Percentiles rank a stretch among this genome's conserved stretches.
phyloP scores from a whole-genome alignment of 2,329 filamentous ascomycete genomes.

The Colletotrichum sp. region DNA sequence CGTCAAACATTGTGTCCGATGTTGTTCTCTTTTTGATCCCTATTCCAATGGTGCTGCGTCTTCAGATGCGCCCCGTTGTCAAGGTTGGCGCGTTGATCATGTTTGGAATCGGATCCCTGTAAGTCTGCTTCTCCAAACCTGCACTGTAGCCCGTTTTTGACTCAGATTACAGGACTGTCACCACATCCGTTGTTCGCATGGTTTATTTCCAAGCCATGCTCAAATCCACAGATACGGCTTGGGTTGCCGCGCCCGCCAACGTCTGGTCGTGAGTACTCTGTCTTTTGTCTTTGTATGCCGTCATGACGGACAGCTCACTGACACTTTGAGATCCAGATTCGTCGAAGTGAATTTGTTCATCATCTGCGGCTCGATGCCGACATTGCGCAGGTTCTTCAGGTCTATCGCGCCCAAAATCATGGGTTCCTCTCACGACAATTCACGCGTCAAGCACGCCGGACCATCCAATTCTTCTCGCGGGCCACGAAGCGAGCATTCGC shows the following conservation, averaged over 20 bases:
- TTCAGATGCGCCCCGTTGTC: constrained; percentile 49
- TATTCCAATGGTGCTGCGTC: constrained; percentile 44
- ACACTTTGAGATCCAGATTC: constrained; percentile 22
- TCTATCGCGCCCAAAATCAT: constrained; percentile 34
- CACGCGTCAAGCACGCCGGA: neutral
- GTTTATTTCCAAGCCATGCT: constrained; percentile 16
- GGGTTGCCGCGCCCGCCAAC: constrained; percentile 23
- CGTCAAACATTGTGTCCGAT: constrained; percentile 51
- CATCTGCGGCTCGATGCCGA: constrained; percentile 38
- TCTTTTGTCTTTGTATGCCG: neutral
- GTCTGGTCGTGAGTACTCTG: constrained; percentile 21
- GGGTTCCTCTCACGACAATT: neutral
- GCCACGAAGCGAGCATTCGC: neutral
- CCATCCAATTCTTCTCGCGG: neutral
- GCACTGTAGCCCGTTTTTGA: neutral
- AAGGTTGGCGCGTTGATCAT: constrained; percentile 47
- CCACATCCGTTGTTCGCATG: constrained; percentile 27
- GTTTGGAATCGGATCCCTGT: constrained; percentile 45
- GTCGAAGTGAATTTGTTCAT: constrained; percentile 32
- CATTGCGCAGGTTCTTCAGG: constrained; percentile 38
- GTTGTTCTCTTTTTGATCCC: constrained; percentile 49
- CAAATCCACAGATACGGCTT: constrained; percentile 14
- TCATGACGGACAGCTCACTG: neutral
- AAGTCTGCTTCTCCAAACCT: neutral
- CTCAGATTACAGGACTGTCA: constrained; percentile 28